A percentile compares a stretch with the other conserved stretches of the same genome.
These are phyloP conservation scores for Pezicula radicicola DNA, from an alignment of 2,329 filamentous ascomycete genomes.

Conservation along the genomic window DNA sequence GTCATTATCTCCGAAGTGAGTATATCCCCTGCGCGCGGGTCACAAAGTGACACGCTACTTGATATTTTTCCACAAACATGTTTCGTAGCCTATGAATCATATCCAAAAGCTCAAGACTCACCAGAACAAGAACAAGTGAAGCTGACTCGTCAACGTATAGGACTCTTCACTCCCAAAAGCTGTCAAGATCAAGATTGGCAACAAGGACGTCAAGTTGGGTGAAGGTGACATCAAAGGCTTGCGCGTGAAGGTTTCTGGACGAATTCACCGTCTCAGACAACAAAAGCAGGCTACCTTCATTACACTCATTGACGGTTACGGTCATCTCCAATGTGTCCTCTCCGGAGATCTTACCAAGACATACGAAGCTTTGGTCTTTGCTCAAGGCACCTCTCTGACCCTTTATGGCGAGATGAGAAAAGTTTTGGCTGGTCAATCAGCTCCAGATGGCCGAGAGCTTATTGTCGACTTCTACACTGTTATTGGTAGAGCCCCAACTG, in stretches of 20 bases:
- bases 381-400: constrained; percentile 66
- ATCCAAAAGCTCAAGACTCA: no score
- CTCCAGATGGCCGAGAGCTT: constrained; percentile 67
- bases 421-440: constrained; percentile 63
- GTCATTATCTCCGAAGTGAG: constrained; percentile 57
- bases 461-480: constrained; percentile 71
- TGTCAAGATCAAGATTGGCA: constrained; percentile 71
- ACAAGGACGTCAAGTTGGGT: constrained; percentile 62
- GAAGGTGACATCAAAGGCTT: constrained; percentile 60
- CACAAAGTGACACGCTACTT: no score
- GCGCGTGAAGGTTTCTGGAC: constrained; percentile 75
- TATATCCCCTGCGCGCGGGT: no score
- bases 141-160: constrained; percentile 5
- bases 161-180: constrained; percentile 71
- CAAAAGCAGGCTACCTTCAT: constrained; percentile 88
- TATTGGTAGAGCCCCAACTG: constrained; percentile 65
- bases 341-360: constrained; percentile 74
- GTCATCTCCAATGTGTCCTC: constrained; percentile 80
- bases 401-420: constrained; percentile 67
- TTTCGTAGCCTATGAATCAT: no score
- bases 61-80: no score
- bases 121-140: no score
- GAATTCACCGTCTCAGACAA: constrained; percentile 75
- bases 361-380: constrained; percentile 69
- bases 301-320: constrained; percentile 81